Percentiles rank a stretch among this genome's conserved stretches.
These are phyloP conservation scores for Phytophthora sansomeana DNA, from an alignment of 352 stramenopile genomes.

Conservation along the genomic window DNA sequence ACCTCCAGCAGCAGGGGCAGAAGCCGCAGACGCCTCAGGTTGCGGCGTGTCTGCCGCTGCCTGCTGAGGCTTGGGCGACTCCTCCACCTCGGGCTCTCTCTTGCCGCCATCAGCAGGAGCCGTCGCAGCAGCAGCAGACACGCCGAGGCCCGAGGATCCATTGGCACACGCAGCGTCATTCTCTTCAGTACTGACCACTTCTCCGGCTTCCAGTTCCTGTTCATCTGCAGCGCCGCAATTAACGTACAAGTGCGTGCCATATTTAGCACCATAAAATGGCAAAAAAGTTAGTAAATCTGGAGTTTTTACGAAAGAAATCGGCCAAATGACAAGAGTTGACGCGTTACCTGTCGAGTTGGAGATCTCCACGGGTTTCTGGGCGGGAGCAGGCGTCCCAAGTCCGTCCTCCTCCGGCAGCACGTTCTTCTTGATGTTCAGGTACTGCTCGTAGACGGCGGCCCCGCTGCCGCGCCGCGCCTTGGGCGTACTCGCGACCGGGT, in stretches of 20 bases:
- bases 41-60: constrained; percentile 23
- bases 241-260: too few relatives aligned
- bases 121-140: constrained; percentile 39
- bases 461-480: constrained; percentile 34
- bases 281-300: constrained; percentile 8
- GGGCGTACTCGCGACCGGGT: constrained; percentile 16
- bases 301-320: neutral
- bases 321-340: constrained; percentile 3
- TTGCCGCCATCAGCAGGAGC: constrained; percentile 23
- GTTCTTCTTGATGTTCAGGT: constrained; percentile 61
- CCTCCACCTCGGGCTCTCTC: constrained; percentile 28
- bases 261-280: neutral
- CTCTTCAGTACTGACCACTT: constrained; percentile 63
- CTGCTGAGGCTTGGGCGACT: constrained; percentile 19
- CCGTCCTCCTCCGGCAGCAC: constrained; percentile 13
- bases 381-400: neutral
- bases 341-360: constrained; percentile 64
- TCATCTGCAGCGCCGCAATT: constrained; percentile 53
- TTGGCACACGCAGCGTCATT: constrained; percentile 40
- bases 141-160: constrained; percentile 22
- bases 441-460: constrained; percentile 51
- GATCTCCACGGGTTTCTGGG: constrained; percentile 43
- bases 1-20: constrained; percentile 28
- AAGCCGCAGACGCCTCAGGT: constrained; percentile 23
- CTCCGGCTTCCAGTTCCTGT: constrained; percentile 61